phyloP scores from a whole-genome alignment of 73 alveolate species.

The Stentor roeselii region DNA sequence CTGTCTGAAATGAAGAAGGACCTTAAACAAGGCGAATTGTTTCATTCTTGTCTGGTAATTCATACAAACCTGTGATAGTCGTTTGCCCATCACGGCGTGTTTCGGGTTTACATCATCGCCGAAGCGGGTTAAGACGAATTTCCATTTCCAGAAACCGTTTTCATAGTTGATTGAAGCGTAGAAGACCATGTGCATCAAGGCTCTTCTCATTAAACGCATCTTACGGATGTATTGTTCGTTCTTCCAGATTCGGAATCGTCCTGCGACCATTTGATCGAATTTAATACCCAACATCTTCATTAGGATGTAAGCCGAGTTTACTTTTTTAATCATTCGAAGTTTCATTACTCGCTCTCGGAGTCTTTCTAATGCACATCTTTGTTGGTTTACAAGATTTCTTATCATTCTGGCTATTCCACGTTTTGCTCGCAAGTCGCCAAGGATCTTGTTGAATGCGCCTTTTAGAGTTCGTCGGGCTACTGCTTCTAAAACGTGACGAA shows the following conservation, averaged over 20 bases:
- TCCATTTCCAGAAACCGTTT: conserved; percentile 16
- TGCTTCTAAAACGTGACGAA: background rate
- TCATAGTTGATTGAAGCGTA: background rate
- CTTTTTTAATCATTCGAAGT: conserved; percentile 13
- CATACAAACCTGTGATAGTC: background rate
- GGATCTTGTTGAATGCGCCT: background rate
- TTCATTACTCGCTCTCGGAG: conserved; percentile 17
- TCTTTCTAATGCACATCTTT: background rate
- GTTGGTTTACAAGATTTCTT: background rate
- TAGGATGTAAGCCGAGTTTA: conserved; percentile 2
- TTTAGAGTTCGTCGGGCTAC: background rate
- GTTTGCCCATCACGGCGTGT: background rate
- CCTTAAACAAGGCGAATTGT: conserved; percentile 16
- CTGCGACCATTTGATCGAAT: background rate
- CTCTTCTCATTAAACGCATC: background rate
- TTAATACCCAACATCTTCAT: background rate
- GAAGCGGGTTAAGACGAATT: background rate
- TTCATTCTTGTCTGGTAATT: conserved; percentile 1
- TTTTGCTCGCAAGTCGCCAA: background rate
- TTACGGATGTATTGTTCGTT: background rate
- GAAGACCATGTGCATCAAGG: background rate
- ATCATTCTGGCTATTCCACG: background rate
- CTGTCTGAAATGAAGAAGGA: background rate
- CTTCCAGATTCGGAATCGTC: conserved; percentile 11
- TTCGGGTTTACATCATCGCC: conserved; percentile 15